phyloP scores from a whole-genome alignment of 352 stramenopile genomes.

The Pythium brassicae region DNA sequence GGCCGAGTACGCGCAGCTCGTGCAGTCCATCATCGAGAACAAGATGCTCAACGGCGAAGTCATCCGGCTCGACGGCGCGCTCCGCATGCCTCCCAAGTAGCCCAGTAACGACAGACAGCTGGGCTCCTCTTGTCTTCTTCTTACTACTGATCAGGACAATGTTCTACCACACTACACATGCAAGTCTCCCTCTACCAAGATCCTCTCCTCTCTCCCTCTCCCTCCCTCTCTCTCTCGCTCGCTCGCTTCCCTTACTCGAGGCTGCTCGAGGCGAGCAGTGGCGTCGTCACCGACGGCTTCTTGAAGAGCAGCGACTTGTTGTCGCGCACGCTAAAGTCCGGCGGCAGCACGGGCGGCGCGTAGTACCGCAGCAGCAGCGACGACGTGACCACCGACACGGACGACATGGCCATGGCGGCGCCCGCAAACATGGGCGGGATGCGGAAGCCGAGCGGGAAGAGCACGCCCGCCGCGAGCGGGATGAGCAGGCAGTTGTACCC shows the following conservation, averaged over 20 bases:
- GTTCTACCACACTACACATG: too few relatives aligned
- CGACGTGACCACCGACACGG: constrained; percentile 94
- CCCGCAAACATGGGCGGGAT: constrained; percentile 96
- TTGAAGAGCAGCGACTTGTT: constrained; percentile 81
- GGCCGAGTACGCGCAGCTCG: constrained; percentile 94
- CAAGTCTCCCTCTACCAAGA: too few relatives aligned
- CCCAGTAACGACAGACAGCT: too few relatives aligned
- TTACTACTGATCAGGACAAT: too few relatives aligned
- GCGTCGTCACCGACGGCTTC: constrained; percentile 69
- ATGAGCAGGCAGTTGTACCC: constrained; percentile 98
- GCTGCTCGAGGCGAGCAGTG: constrained; percentile 67
- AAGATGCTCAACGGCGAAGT: constrained; percentile 98
- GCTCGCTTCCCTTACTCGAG: constrained; percentile 23
- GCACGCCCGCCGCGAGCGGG: constrained; percentile 94
- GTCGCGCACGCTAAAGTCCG: constrained; percentile 52
- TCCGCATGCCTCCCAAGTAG: constrained; percentile 95
- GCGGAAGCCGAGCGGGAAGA: constrained; percentile 93
- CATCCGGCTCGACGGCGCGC: constrained; percentile 96
- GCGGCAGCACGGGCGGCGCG: constrained; percentile 60
- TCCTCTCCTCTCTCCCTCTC: too few relatives aligned
- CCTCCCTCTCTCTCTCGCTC: not conserved
- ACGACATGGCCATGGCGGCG: constrained; percentile 95
- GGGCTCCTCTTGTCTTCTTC: too few relatives aligned
- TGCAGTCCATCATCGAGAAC: constrained; percentile 96
- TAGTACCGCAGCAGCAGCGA: constrained; percentile 94